phyloP scores from a whole-genome alignment of 306 rosid genomes.

The Lathyrus aphaca region DNA sequence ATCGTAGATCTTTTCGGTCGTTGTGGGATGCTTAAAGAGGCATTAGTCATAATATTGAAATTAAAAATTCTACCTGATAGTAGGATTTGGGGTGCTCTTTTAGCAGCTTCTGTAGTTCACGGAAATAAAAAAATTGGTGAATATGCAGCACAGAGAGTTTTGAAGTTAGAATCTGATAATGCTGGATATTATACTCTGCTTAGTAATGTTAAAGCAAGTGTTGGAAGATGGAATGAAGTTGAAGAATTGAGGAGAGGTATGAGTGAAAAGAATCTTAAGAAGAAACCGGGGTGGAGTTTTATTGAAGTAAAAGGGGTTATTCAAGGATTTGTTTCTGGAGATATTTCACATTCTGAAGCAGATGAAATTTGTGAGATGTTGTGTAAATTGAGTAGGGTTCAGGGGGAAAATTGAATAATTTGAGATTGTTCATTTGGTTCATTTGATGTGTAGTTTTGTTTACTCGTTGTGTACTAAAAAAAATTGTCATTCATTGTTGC shows the following conservation, averaged over 20 bases:
- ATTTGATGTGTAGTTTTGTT: not conserved
- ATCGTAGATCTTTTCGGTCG: conserved; percentile 64
- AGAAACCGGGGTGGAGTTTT: conserved; percentile 70
- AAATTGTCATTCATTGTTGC: not conserved
- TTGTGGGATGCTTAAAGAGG: conserved; percentile 56
- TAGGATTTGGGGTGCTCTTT: conserved; percentile 70
- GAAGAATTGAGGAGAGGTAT: conserved; percentile 55
- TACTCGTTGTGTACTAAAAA: too few relatives aligned
- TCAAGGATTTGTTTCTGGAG: conserved; percentile 58
- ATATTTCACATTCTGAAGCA: conserved; percentile 47
- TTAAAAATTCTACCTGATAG: conserved; percentile 50
- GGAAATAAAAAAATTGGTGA: conserved; percentile 46
- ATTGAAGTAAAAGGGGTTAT: conserved; percentile 47
- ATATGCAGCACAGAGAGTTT: conserved; percentile 55
- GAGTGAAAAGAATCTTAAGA: conserved; percentile 55
- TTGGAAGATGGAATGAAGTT: conserved; percentile 59
- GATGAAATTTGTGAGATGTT: conserved; percentile 45
- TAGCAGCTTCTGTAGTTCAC: conserved; percentile 58
- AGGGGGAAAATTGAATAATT: not conserved
- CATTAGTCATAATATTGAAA: conserved; percentile 51
- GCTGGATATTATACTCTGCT: conserved; percentile 55
- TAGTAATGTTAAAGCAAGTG: conserved; percentile 63
- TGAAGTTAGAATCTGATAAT: conserved; percentile 63
- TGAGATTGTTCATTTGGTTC: conserved; percentile 6
- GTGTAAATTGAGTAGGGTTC: conserved; percentile 37